Evolutionary conservation across 1,139 yeast genomes (phyloP).

Genomic region (Taphrina pruni): DNA sequence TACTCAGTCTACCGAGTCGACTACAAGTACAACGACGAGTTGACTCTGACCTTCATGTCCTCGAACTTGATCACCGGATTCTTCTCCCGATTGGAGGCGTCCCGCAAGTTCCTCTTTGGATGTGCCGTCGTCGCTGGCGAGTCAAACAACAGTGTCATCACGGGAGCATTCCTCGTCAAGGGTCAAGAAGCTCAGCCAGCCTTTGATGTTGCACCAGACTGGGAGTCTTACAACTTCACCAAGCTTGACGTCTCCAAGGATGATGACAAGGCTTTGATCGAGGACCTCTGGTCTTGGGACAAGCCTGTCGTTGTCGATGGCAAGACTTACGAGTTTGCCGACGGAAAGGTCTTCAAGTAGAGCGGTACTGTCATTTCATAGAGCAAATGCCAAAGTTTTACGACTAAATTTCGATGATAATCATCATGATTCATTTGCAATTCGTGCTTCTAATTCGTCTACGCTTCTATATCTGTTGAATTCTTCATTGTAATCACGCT

Average conservation of each 20-base stretch:
- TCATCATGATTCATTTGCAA: background rate
- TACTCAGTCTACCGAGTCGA: conserved; percentile 96
- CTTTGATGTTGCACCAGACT: conserved; percentile 98
- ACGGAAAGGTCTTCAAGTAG: conserved; percentile 48
- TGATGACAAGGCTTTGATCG: conserved; percentile 70
- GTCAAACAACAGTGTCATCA: conserved; percentile 97
- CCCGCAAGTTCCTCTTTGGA: conserved; percentile 94
- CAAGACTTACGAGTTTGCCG: conserved; percentile 70
- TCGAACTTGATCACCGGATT: conserved; percentile 98
- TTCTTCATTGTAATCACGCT: background rate
- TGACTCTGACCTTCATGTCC: conserved; percentile 96
- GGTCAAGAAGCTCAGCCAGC: conserved; percentile 93
- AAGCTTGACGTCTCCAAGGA: conserved; percentile 71
- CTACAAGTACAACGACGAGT: conserved; percentile 95
- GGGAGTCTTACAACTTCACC: conserved; percentile 82
- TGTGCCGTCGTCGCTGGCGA: conserved; percentile 94
- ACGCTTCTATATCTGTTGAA: background rate
- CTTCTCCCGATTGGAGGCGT: conserved; percentile 92
- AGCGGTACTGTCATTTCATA: background rate
- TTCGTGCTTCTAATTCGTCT: too few species aligned
- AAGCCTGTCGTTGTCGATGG: conserved; percentile 82
- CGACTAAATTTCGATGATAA: background rate
- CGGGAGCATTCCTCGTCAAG: conserved; percentile 92
- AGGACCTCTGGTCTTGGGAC: conserved; percentile 87
- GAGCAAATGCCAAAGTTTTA: too few species aligned